phyloP scores from a whole-genome alignment of 169 alveolate species.

The Plasmodium gallinaceum region DNA sequence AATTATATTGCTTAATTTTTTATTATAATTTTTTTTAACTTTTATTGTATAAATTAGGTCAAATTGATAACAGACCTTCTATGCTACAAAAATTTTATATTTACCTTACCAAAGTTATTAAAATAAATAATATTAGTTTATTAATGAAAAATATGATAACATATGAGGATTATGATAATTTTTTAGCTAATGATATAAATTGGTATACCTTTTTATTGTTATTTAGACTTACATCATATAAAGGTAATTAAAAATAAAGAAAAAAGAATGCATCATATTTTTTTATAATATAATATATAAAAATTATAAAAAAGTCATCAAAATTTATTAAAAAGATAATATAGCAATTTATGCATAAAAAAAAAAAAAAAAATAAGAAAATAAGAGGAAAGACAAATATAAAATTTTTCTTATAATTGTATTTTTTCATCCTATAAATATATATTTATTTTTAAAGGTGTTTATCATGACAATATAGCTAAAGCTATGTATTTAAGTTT shows the following conservation, averaged over 20 bases:
- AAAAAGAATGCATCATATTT: neutral
- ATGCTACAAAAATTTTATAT: constrained; percentile 48
- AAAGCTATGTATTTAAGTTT: constrained; percentile 50
- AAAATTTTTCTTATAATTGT: neutral
- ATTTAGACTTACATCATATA: constrained; percentile 27
- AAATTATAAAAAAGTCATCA: neutral
- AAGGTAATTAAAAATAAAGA: constrained; percentile 6
- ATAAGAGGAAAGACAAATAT: neutral
- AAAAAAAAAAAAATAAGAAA: neutral
- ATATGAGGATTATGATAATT: constrained; percentile 49
- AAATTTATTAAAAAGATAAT: neutral
- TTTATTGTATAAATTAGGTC: neutral
- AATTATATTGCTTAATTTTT: neutral
- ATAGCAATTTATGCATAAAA: neutral
- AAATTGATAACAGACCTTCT: constrained; percentile 17
- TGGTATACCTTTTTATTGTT: constrained; percentile 55
- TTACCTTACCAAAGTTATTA: constrained; percentile 14
- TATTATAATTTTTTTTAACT: neutral
- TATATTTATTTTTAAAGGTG: constrained; percentile 6
- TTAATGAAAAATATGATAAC: constrained; percentile 21
- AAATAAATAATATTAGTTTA: neutral
- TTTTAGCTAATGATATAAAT: constrained; percentile 39
- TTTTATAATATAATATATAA: neutral
- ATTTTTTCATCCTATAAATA: neutral
- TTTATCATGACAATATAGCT: constrained; percentile 13